Conservation (phyloP, 2,329 filamentous ascomycete species). For the Pseudocercospora eumusae region DNA sequence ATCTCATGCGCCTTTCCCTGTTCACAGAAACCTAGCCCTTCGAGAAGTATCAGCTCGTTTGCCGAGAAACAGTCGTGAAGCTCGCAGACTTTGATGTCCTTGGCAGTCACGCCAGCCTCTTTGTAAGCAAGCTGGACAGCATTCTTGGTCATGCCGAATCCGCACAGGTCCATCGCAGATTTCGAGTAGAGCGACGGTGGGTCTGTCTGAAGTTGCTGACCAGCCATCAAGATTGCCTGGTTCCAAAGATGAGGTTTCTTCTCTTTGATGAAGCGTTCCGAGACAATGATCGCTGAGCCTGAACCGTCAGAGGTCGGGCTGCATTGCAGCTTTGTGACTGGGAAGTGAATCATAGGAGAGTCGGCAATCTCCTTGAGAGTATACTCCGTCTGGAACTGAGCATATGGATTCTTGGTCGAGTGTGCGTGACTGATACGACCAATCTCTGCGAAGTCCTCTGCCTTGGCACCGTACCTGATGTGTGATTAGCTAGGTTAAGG, state of each 20-base stretch:
- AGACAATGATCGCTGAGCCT: conserved; percentile 85
- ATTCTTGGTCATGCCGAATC: conserved; percentile 77
- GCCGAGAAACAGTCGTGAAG: conserved; percentile 96
- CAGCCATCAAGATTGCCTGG: conserved; percentile 85
- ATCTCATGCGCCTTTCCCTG: conserved; percentile 89
- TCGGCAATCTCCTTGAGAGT: conserved; percentile 78
- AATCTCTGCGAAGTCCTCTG: conserved; percentile 91
- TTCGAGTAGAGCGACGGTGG: conserved; percentile 74
- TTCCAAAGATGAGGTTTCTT: conserved; percentile 76
- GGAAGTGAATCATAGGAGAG: conserved; percentile 75
- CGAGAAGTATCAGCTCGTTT: conserved; percentile 89
- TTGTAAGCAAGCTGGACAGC: conserved; percentile 70
- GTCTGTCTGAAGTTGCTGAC: conserved; percentile 86
- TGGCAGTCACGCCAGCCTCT: conserved; percentile 67
- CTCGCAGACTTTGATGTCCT: conserved; percentile 81
- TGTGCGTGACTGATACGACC: conserved; percentile 90
- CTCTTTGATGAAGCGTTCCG: conserved; percentile 81
- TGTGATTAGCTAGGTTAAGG: not conserved
- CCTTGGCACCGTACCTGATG: conserved; percentile 68
- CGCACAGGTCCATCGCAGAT: conserved; percentile 84
- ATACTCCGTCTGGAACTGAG: conserved; percentile 95
- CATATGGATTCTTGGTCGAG: conserved; percentile 90
- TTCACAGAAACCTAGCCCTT: conserved; percentile 75
- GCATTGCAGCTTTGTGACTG: conserved; percentile 96
- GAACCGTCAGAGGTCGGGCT: conserved; percentile 94